Base-by-base conservation (phyloP, 23 red algal genomes). In the Gracilariopsis chorda region DNA sequence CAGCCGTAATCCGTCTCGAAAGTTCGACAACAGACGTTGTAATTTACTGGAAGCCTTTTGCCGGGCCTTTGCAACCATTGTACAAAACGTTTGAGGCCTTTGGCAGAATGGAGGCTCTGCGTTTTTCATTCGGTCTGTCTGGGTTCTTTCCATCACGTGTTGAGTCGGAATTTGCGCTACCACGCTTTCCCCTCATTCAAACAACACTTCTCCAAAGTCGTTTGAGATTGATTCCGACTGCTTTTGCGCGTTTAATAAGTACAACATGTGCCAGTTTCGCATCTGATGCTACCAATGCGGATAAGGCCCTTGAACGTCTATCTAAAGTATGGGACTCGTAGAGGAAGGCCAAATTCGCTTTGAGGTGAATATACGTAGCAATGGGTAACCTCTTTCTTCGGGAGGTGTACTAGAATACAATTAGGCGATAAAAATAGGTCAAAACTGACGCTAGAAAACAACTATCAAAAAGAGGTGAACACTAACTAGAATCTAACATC, bases 301-400 rank as follows among this genome's bases (percentile, higher is more conserved):
- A 86, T 28, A 95, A 40, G 20, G 79, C 84, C 37, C 92, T 37
- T 19, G 78, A 73, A 58, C 51, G 81, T 41, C 82, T 84, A 46
- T 95, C 92, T 34, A 60, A 11, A 2, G 92, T 77, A 69, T 86
- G 82, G n/a, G 82, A 86, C 0, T 77, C 92, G n/a, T 95, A 95
- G 19, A 95, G 58, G 43, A 95, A 87, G 13, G 92, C 92, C 37
- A 77, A 51, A 34, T 90, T n/a, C n/a, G n/a, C n/a, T n/a, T n/a
- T n/a, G n/a, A n/a, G n/a, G n/a, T n/a, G n/a, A n/a, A n/a, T n/a
- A n/a, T n/a, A n/a, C n/a, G n/a, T n/a, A n/a, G n/a, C n/a, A n/a
- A n/a, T n/a, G n/a, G n/a, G n/a, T n/a, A n/a, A n/a, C n/a, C n/a
- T n/a, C n/a, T n/a, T n/a, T n/a, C n/a, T n/a, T n/a, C n/a, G n/a